These are phyloP conservation scores for Aspergillus brunneoviolaceus DNA, from an alignment of 2,329 filamentous ascomycete genomes.

Conservation along the genomic window DNA sequence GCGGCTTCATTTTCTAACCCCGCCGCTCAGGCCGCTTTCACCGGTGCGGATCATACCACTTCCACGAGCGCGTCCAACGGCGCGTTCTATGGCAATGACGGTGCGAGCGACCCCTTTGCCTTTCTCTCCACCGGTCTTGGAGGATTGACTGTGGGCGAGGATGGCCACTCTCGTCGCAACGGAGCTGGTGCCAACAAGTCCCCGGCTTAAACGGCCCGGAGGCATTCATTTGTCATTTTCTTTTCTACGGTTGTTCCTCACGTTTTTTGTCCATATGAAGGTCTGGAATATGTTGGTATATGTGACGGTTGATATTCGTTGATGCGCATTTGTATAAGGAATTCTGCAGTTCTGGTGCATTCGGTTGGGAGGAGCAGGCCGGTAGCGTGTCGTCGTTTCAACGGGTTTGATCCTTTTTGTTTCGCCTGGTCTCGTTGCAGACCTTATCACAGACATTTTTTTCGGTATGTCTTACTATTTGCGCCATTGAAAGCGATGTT, in stretches of 20 bases:
- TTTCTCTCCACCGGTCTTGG: slow-evolving; percentile 63
- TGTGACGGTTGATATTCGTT: slow-evolving; percentile 40
- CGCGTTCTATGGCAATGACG: slow-evolving; percentile 61
- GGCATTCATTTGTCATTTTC: slow-evolving; percentile 13
- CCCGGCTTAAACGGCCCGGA: slow-evolving; percentile 34
- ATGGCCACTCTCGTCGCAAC: slow-evolving; percentile 47
- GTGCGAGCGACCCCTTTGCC: slow-evolving; percentile 61
- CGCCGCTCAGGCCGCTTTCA: slow-evolving; percentile 90
- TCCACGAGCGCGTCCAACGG: slow-evolving; percentile 75
- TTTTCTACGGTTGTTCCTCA: slow-evolving; percentile 16
- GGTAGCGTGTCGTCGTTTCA: slow-evolving; percentile 43
- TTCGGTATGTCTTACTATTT: slow-evolving; percentile 27
- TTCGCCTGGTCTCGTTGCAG: slow-evolving; percentile 18
- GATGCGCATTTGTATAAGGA: slow-evolving; percentile 46
- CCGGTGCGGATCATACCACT: slow-evolving; percentile 77
- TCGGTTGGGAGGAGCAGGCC: slow-evolving; percentile 45
- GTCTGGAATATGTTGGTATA: slow-evolving; percentile 38
- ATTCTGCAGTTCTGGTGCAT: slow-evolving; percentile 46
- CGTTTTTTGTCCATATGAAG: slow-evolving; percentile 38
- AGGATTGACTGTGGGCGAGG: slow-evolving; percentile 56
- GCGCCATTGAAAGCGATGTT: slow-evolving; percentile 27
- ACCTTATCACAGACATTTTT: slow-evolving; percentile 22
- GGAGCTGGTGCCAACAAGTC: slow-evolving; percentile 48
- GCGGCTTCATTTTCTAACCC: slow-evolving; percentile 89
- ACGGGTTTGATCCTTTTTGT: slow-evolving; percentile 26